Percentiles rank a stretch among this genome's conserved stretches.
Conservation (phyloP, 768 basidiomycete genomes). For the Boletellus sp. region DNA sequence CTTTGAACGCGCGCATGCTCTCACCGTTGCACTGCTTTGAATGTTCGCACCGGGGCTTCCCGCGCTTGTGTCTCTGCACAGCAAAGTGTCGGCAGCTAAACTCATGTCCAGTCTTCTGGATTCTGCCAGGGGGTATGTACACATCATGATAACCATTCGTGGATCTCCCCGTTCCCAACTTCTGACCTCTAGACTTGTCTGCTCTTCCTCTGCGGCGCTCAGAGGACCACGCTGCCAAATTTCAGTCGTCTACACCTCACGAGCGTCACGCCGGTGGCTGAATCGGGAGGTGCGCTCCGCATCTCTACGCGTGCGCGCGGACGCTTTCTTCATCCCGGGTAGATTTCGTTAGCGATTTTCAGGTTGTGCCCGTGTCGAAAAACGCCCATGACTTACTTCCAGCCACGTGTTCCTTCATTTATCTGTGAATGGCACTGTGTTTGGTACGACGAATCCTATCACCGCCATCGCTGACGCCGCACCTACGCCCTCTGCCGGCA, state of each 20-base stretch:
- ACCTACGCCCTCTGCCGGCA: slow-evolving; percentile 1
- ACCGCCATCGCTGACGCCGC: not conserved
- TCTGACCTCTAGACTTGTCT: not conserved
- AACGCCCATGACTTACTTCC: not conserved
- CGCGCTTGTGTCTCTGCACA: too few relatives aligned
- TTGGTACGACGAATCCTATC: slow-evolving; percentile 17
- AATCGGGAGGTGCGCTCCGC: not conserved
- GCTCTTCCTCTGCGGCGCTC: slow-evolving; percentile 7
- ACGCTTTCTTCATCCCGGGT: not conserved
- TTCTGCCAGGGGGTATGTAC: too few relatives aligned
- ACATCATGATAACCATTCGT: slow-evolving; percentile 32
- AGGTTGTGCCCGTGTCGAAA: not conserved
- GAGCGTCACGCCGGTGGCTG: not conserved
- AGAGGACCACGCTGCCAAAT: slow-evolving; percentile 20
- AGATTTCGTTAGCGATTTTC: slow-evolving; percentile 38
- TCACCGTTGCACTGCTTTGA: too few relatives aligned
- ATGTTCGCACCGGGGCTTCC: too few relatives aligned
- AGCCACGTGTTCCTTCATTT: slow-evolving; percentile 1
- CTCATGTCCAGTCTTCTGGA: too few relatives aligned
- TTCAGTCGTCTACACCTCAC: slow-evolving; percentile 8
- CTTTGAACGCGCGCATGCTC: too few relatives aligned
- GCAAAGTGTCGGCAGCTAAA: too few relatives aligned
- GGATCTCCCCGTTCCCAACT: slow-evolving; percentile 6
- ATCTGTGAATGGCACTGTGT: slow-evolving; percentile 39
- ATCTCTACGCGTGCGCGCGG: not conserved